Base-by-base conservation (phyloP, 2,329 filamentous ascomycete species). In the Fusarium guadeloupense region DNA sequence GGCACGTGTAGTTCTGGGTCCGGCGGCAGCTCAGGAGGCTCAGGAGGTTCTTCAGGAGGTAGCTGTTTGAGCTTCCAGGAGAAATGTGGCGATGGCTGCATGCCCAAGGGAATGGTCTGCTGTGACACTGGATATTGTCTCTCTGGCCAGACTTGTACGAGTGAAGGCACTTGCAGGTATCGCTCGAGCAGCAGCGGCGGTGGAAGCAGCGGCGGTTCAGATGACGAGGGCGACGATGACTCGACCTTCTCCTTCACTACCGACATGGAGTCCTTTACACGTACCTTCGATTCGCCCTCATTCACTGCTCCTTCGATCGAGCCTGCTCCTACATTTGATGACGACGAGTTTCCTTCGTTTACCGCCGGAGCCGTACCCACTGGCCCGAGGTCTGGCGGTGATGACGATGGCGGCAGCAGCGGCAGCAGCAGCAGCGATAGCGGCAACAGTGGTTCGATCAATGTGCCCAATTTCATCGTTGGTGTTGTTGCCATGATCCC, bases 61-160 rank as follows among this genome's bases (percentile, higher is more conserved):
- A 59, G 40, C 20, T 70, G 69, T 45, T 35, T 59, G 28, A 57
- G 60, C 35, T 62, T 47, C 9, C 52, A 71, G 19, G 67, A 64
- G 30, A 8, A 34, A 3, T 73, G 71, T 12, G 67, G 55, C 6
- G 51, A 20, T 6, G 67, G 69, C 3, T 73, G 71, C 8, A 74
- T 74, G 69, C 71, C 71, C 12, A 14, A 34, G 12, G 71, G 71
- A 1, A 61, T 59, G 33, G 68, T 71, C 2, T 73, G 71, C 30
- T 73, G 71, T 16, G 21, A 53, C 2, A 56, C 55, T 17, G 60
- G 62, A 9, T 77, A 76, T 60, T 77, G 76, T 49, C 63, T 51
- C 57, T 67, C 47, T 9, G 64, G 64, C 2, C 46, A 67, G 25
- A 73, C 69, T 26, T 75, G 74, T 17, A 45, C 56, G 3, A 50